Conservation (phyloP, 2,329 filamentous ascomycete genomes). For the Ophiosphaerella narmari region DNA sequence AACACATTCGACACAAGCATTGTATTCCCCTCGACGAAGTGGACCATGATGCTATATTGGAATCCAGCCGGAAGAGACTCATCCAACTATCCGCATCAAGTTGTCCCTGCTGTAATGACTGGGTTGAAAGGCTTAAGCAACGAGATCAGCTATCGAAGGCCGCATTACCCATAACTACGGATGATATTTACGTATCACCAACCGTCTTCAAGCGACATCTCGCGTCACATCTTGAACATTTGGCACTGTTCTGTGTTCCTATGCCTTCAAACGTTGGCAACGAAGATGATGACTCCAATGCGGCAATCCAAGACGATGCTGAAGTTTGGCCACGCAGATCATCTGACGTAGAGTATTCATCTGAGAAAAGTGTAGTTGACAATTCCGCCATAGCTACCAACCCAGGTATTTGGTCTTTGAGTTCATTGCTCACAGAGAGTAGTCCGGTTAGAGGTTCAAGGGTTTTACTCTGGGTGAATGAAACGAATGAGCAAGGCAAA, state of each 20-base stretch:
- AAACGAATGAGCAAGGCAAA: no score
- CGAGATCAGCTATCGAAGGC: background rate
- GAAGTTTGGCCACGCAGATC: no score
- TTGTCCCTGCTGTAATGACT: conserved; percentile 23
- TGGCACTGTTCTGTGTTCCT: conserved; percentile 19
- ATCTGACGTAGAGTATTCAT: no score
- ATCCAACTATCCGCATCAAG: conserved; percentile 12
- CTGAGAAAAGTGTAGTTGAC: no score
- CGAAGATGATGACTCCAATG: conserved; percentile 9
- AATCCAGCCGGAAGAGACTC: conserved; percentile 12
- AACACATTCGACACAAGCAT: conserved; percentile 13
- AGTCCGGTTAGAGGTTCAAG: no score
- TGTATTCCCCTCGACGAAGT: conserved; percentile 3
- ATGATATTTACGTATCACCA: conserved; percentile 8
- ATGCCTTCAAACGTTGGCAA: background rate
- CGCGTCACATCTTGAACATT: conserved; percentile 20
- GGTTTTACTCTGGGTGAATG: no score
- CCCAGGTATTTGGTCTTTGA: no score
- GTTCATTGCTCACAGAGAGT: no score
- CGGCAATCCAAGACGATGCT: conserved; percentile 8
- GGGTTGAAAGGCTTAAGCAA: background rate
- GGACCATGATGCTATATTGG: conserved; percentile 1
- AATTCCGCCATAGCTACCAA: no score
- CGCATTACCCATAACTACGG: background rate
- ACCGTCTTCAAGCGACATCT: conserved; percentile 22